Conservation (phyloP, 305 asterid species). For the Fraxinus sp. region DNA sequence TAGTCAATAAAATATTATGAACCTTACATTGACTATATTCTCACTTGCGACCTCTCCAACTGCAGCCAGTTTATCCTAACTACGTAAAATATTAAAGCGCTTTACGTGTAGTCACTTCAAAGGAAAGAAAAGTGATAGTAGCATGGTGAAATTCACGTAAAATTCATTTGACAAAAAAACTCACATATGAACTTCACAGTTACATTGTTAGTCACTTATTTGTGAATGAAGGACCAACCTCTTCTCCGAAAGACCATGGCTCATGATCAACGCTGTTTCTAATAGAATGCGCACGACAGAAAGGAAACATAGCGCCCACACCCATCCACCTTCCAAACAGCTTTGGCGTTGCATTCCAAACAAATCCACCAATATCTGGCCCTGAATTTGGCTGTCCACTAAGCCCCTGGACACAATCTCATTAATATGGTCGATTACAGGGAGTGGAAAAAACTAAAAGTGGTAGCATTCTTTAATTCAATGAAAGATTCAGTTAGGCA, state of each 20-base stretch:
- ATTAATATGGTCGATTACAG: constrained; percentile 20
- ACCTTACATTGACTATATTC: background rate
- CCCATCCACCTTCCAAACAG: constrained; percentile 99
- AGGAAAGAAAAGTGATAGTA: background rate
- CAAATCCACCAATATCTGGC: constrained; percentile 98
- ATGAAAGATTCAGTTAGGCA: background rate
- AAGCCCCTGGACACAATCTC: constrained; percentile 60
- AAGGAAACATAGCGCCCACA: constrained; percentile 86
- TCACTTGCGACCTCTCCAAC: background rate
- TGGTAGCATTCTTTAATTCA: background rate
- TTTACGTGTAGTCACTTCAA: background rate
- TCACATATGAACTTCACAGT: background rate
- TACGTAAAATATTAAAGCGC: background rate
- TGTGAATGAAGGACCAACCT: constrained; percentile 50
- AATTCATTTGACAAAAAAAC: background rate
- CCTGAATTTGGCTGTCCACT: constrained; percentile 95
- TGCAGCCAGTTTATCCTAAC: background rate
- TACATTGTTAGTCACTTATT: background rate
- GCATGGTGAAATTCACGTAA: background rate
- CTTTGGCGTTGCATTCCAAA: constrained; percentile 83
- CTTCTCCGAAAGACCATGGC: constrained; percentile 97
- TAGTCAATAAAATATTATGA: background rate
- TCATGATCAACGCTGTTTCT: constrained; percentile 52
- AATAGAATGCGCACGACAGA: constrained; percentile 92
- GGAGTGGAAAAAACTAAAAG: background rate